Evolutionary conservation across 1,139 yeast species (phyloP), one percentile per base, ranked within the genome.

Genomic region (Meyerozyma smithsonii): DNA sequence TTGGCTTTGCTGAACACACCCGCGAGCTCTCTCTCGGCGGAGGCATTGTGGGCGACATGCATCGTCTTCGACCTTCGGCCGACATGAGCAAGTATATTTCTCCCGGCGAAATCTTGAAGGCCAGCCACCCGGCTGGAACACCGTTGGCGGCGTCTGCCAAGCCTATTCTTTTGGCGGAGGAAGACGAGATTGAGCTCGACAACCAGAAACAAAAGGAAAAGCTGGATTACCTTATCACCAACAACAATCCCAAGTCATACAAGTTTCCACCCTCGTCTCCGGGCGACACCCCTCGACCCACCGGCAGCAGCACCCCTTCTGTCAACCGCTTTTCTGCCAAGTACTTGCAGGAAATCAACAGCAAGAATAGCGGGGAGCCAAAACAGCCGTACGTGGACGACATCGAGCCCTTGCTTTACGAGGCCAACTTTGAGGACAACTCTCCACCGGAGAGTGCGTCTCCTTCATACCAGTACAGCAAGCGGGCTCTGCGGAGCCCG

Each of bases 1-100:
- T 79, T 54, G 85, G 85, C 0, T 79, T 74, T 47, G 59, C 67
- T 2, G 75, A 72, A 39, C 84, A 79, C 53, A 74, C 69, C 46
- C 66, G 75, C 39, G 79, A 72, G 23, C 54, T 78, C 18, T 70
- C 78, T 1, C 59, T 75, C 18, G 66, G 66, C 4, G 38, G 42
- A n/a, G 78, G 78, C 1, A 39, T 66, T 5, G 54, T 61, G 4
- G 47, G 46, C 26, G 59, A 55, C 37, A 37, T 55, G 5, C 54
- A 50, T 38, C 58, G 50, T 36, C 35, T 50, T 2, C 53, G 46
- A 36, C 52, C 48, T 3, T 46, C 51, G 5, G 42, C 47, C 21
- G 60, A 58, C 24, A 51, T 59, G 30, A 56, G 56, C 20, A 62
- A 59, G 42, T 57, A 66, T 2, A 55, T 66, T 14, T 61, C 69